Evolutionary conservation across 768 basidiomycete genomes (phyloP).

Genomic region (Boletus huronensis): DNA sequence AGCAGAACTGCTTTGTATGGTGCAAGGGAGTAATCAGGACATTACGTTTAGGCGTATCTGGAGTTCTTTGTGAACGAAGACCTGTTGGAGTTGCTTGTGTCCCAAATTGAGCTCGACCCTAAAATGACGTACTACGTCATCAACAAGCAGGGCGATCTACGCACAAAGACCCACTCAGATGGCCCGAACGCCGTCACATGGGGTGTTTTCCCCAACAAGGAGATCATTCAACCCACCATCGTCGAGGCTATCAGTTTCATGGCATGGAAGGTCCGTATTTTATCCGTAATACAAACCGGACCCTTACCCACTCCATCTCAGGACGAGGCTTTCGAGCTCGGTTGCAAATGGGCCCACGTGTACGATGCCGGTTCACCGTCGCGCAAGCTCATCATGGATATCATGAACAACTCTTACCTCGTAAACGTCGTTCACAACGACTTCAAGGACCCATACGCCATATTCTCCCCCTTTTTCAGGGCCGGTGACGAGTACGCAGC

Average conservation of each 20-base stretch:
- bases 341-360: conserved; percentile 83
- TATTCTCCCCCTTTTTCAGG: conserved; percentile 84
- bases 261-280: conserved; percentile 83
- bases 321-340: conserved; percentile 95
- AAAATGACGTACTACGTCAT: conserved; percentile 96
- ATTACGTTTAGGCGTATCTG: conserved; percentile 70
- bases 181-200: conserved; percentile 99
- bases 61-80: conserved; percentile 89
- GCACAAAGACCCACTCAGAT: conserved; percentile 92
- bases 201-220: conserved; percentile 97
- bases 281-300: background rate
- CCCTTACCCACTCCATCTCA: conserved; percentile 28
- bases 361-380: conserved; percentile 78
- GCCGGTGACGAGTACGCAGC: conserved; percentile 62
- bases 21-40: background rate
- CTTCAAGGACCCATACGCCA: conserved; percentile 79
- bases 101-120: conserved; percentile 80
- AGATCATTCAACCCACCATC: conserved; percentile 93
- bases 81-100: conserved; percentile 67
- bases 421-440: conserved; percentile 98
- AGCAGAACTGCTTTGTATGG: conserved; percentile 4
- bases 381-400: conserved; percentile 66
- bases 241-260: conserved; percentile 98
- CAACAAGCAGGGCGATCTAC: conserved; percentile 91
- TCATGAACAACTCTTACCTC: conserved; percentile 81